These are phyloP conservation scores for Talaromyces piceae DNA, from an alignment of 2,329 filamentous ascomycete species.

Conservation along the genomic window DNA sequence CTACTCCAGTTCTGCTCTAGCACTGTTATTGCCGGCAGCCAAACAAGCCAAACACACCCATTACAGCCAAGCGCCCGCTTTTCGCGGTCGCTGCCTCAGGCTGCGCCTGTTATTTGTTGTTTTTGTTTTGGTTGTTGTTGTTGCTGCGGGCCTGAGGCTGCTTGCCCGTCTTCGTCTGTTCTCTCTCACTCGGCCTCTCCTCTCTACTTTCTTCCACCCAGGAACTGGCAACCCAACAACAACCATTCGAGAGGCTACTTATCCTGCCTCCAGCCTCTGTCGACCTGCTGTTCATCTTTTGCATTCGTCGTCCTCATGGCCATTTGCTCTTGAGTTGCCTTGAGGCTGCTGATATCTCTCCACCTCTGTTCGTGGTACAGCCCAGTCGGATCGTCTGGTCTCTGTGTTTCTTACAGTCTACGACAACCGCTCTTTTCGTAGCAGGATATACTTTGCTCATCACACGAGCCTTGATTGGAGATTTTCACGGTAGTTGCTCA, in stretches of 20 bases:
- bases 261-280: neutral
- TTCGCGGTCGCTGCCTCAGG: neutral
- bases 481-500: constrained; percentile 8
- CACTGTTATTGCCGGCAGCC: constrained; percentile 15
- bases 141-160: neutral
- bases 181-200: too few relatives aligned
- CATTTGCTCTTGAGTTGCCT: neutral
- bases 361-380: neutral
- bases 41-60: constrained; percentile 5
- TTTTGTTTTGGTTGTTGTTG: neutral
- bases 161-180: neutral
- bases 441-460: neutral
- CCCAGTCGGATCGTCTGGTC: neutral
- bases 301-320: neutral
- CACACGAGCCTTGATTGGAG: neutral
- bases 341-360: neutral
- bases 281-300: neutral
- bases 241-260: neutral
- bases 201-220: too few relatives aligned
- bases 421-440: neutral
- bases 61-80: neutral
- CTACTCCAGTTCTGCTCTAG: constrained; percentile 12
- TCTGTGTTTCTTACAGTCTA: neutral
- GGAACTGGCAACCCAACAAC: neutral
- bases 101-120: neutral